These are phyloP conservation scores for Candida tropicalis DNA, from an alignment of 1,139 yeast species.

Conservation along the genomic window DNA sequence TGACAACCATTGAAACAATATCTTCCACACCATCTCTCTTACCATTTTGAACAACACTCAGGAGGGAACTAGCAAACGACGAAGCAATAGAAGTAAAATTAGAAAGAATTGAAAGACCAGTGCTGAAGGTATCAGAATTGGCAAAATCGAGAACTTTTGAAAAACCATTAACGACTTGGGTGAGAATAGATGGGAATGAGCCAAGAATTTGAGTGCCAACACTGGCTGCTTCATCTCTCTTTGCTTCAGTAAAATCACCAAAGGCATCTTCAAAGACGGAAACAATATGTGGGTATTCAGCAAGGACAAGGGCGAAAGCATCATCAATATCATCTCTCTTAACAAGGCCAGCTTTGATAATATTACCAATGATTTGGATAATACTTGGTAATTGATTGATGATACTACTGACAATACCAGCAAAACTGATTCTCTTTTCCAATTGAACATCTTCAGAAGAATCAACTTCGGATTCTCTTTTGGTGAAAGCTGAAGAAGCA, in stretches of 20 bases:
- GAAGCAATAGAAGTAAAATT: neutral
- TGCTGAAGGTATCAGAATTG: too few species aligned
- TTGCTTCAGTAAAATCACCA: neutral
- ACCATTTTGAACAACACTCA: neutral
- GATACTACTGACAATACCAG: neutral
- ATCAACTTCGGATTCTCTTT: neutral
- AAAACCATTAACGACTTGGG: conserved; percentile 5
- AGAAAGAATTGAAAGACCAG: neutral
- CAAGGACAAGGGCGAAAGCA: conserved; percentile 3
- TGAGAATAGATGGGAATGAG: conserved; percentile 3
- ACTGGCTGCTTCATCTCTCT: conserved; percentile 1
- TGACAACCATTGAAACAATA: neutral
- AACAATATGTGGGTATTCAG: conserved; percentile 3
- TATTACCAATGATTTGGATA: neutral
- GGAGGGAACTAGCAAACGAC: too few species aligned
- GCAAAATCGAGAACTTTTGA: neutral
- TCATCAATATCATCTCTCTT: conserved; percentile 5
- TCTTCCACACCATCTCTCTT: conserved; percentile 5
- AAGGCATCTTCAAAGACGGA: conserved; percentile 1
- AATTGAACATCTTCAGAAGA: neutral
- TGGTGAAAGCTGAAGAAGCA: neutral
- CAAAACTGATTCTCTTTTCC: neutral
- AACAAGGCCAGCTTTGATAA: neutral
- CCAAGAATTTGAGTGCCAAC: neutral
- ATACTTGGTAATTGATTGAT: neutral